phyloP scores from a whole-genome alignment of 2,329 filamentous ascomycete genomes.

The Tolypocladium cylindrosporum region DNA sequence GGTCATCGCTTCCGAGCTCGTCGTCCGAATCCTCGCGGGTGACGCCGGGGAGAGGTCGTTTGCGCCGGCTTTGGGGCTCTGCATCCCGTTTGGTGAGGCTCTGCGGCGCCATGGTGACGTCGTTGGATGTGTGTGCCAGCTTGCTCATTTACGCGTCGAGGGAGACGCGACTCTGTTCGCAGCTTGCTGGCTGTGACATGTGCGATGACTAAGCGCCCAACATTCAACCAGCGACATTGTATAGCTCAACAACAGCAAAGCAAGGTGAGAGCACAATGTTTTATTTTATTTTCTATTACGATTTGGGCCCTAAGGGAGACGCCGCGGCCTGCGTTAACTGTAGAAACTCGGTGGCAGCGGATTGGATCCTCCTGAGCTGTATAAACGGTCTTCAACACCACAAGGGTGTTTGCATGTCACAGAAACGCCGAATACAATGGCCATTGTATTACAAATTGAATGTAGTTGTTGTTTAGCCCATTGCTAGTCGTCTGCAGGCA shows the following conservation, averaged over 20 bases:
- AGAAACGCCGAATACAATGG: not conserved
- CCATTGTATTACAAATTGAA: not conserved
- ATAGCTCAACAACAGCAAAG: not conserved
- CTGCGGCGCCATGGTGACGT: conserved; percentile 15
- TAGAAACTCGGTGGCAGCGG: no score
- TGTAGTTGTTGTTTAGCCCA: not conserved
- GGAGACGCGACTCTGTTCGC: conserved; percentile 15
- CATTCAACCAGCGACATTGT: no score
- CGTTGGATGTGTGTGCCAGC: conserved; percentile 2
- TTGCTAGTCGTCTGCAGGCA: not conserved
- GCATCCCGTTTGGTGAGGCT: conserved; percentile 7
- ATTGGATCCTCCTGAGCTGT: no score
- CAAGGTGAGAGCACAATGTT: not conserved
- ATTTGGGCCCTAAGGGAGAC: not conserved
- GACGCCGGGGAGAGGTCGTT: conserved; percentile 38
- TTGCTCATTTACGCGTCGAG: conserved; percentile 15
- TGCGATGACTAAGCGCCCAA: not conserved
- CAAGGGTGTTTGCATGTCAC: no score
- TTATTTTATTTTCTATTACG: not conserved
- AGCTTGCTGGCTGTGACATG: not conserved
- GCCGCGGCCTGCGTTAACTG: not conserved
- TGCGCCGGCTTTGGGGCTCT: conserved; percentile 10
- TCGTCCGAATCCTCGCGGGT: conserved; percentile 77
- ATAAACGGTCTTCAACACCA: no score
- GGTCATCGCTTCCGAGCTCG: conserved; percentile 65